phyloP scores from a whole-genome alignment of 2,329 filamentous ascomycete genomes.

The Xylaria sp. region DNA sequence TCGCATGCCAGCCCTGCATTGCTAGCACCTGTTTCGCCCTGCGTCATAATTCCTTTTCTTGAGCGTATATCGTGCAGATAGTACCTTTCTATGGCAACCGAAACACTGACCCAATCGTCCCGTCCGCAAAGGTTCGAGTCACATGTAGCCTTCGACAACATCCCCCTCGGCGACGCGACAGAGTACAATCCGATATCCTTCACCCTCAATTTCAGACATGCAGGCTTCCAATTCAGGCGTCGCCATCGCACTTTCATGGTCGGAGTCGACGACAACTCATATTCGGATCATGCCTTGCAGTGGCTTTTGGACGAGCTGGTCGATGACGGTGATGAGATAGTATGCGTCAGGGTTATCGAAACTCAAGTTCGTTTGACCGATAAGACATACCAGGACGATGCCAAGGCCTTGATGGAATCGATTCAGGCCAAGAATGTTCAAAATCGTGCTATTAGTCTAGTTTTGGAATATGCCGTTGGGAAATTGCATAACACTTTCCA shows the following conservation, averaged over 20 bases:
- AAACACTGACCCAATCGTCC: constrained; percentile 50
- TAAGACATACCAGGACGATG: constrained; percentile 79
- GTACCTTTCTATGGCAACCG: constrained; percentile 46
- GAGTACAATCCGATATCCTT: constrained; percentile 73
- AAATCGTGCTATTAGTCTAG: constrained; percentile 84
- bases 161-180: constrained; percentile 66
- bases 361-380: constrained; percentile 77
- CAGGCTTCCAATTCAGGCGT: constrained; percentile 82
- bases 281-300: constrained; percentile 90
- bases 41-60: constrained; percentile 27
- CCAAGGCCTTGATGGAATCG: constrained; percentile 75
- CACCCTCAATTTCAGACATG: constrained; percentile 85
- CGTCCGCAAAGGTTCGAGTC: constrained; percentile 62
- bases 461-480: constrained; percentile 87
- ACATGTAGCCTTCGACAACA: constrained; percentile 70
- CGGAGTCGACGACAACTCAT: constrained; percentile 89
- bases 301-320: constrained; percentile 93
- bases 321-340: constrained; percentile 92
- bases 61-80: constrained; percentile 20
- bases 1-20: constrained; percentile 13
- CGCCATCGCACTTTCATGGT: constrained; percentile 90
- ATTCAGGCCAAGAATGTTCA: constrained; percentile 82
- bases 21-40: constrained; percentile 4
- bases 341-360: constrained; percentile 88
- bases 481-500: constrained; percentile 93